Evolutionary conservation across 2,329 filamentous ascomycete species (phyloP), one percentile per base, ranked within the genome.

Genomic region (Dendrostoma leiphaemia): DNA sequence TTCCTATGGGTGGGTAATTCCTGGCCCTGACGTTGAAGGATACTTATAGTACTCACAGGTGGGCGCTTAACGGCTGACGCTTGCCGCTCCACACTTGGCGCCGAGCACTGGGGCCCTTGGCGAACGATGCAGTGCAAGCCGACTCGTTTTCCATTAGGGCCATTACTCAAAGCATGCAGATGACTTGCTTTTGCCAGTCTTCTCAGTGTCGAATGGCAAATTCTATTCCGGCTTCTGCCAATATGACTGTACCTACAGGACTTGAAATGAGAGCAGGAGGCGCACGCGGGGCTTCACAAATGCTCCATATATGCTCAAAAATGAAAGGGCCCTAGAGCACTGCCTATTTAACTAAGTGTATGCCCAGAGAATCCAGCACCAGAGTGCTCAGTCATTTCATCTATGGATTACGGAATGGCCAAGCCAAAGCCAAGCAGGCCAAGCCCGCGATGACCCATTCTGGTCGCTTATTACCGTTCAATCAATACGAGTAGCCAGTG

Each of bases 341-440:
- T 32, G 7, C 29, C 29, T 8, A 15, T 15, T 8, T 15, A 32
- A 15, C 29, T 15, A 32, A 32, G 29, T 8, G 29, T n/a, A n/a
- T n/a, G n/a, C n/a, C n/a, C n/a, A n/a, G n/a, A n/a, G n/a, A n/a
- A n/a, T n/a, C n/a, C n/a, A n/a, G n/a, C n/a, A n/a, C n/a, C n/a
- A n/a, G n/a, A n/a, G n/a, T n/a, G n/a, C n/a, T n/a, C n/a, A 41
- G 38, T 48, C 44, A 17, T 41, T 29, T 34, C 49, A 35, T 52
- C 28, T 24, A 37, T 28, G 40, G 49, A 40, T 52, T 10, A 32
- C 23, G 31, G 51, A 29, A 41, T 17, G 31, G 53, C 53, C 53
- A 56, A 56, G 53, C 24, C 45, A 29, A 28, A 32, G 53, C 53
- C 53, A 56, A 56, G 53, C 53, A 26, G 48, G 53, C 53, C 53